Base-by-base conservation (phyloP, 192 early-diverging fungal species). In the Coemansia sp. region DNA sequence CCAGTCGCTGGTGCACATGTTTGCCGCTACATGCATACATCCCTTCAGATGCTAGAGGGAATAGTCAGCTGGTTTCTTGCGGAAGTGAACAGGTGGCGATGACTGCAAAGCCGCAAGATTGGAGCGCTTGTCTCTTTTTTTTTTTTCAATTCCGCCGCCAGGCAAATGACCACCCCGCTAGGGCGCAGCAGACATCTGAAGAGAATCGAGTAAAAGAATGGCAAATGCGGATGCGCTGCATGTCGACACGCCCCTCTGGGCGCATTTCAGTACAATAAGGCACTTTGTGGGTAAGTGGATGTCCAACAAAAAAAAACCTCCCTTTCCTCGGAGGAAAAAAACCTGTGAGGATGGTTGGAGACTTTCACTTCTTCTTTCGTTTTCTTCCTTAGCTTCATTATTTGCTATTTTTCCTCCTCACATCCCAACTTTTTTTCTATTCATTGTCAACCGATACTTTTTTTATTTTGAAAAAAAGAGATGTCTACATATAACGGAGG, bases 401-500 rank as follows among this genome's bases (percentile, higher is more conserved):
- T 70, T 69, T 53, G 25, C 45, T 38, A 10, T 44, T 21, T 34
- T 21, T 37, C 23, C 25, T 51, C 3, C 46, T 65, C 21, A 32
- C 14, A 51, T 41, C 32, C 58, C 37, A 59, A 38, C 32, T 50
- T 50, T 48, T 50, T 50, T 14, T 58, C 29, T 31, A 29, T 69
- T 63, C 31, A 58, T 34, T 31, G 31, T 8, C 51, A 23, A 50
- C 25, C 10, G 27, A 23, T 17, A 58, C 14, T 17, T 53, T 3
- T 51, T 10, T 12, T 55, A 55, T 55, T 29, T 34, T 42, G 36
- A 10, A 27, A 31, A 53, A 29, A 10, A 12, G 10, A 21, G 10
- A 58, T 58, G 55, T 58, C 55, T 34, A 32, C 55, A 29, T 58
- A 58, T 32, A 58, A 58, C 55, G 55, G 55, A 58, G 55, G 55